A percentile compares a stretch with the other conserved stretches of the same genome.
Evolutionary conservation across 768 basidiomycete genomes (phyloP).

Genomic region (Collybiopsis confluens): DNA sequence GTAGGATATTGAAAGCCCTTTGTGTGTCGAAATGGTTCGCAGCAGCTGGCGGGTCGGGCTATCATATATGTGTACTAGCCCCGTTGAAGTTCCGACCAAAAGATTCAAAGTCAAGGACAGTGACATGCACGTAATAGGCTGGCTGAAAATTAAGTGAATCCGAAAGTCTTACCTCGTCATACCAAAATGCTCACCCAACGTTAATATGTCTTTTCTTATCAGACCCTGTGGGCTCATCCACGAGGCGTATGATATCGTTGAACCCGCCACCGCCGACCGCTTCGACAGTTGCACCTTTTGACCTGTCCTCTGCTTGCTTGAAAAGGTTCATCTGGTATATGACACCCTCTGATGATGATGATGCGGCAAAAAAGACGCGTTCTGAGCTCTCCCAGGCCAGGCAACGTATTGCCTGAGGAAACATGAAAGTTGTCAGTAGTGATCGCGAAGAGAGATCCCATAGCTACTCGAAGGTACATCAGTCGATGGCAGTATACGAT

Average conservation of each 20-base stretch:
- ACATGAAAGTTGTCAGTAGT: conserved; percentile 83
- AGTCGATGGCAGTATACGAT: conserved; percentile 12
- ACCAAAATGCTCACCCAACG: conserved; percentile 48
- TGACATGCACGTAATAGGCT: conserved; percentile 66
- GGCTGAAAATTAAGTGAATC: conserved; percentile 24
- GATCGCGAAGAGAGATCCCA: conserved; percentile 77
- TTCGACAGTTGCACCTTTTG: conserved; percentile 50
- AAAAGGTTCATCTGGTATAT: conserved; percentile 81
- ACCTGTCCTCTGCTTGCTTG: conserved; percentile 52
- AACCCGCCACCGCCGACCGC: conserved; percentile 74
- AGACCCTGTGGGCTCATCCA: conserved; percentile 42
- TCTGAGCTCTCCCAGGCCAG: conserved; percentile 82
- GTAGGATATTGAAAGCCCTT: conserved; percentile 64
- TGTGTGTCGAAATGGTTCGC: conserved; percentile 73
- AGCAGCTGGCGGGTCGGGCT: conserved; percentile 87
- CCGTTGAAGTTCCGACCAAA: conserved; percentile 74
- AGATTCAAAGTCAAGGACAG: conserved; percentile 80
- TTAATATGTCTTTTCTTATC: conserved; percentile 62
- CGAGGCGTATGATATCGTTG: conserved; percentile 68
- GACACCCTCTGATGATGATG: conserved; percentile 52
- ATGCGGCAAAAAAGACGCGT: conserved; percentile 84
- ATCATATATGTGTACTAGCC: conserved; percentile 77
- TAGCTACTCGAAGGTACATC: conserved; percentile 38
- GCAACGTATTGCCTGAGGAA: conserved; percentile 69
- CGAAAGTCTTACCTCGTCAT: conserved; percentile 1